Conservation (phyloP, 2,329 filamentous ascomycete genomes). For the Xylariaceae sp. region DNA sequence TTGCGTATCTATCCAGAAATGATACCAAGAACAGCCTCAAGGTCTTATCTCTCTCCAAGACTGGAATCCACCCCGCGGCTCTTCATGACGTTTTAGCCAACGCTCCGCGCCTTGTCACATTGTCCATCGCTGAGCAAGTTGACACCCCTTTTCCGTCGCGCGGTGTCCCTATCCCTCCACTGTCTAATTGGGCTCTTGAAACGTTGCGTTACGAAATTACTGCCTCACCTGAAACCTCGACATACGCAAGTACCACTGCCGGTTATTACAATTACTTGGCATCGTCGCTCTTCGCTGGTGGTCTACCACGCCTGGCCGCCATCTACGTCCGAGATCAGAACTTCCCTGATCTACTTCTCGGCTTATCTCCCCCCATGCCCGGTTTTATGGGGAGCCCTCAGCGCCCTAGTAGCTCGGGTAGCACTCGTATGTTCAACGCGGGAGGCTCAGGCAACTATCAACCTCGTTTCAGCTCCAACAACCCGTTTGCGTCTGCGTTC, state of each 20-base stretch:
- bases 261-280: conserved; percentile 84
- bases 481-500: conserved; percentile 48
- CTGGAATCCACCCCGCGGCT: conserved; percentile 61
- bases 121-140: conserved; percentile 51
- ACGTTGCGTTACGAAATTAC: conserved; percentile 82
- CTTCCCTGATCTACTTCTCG: conserved; percentile 75
- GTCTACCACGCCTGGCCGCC: conserved; percentile 66
- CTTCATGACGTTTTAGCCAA: conserved; percentile 58
- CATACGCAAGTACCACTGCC: conserved; percentile 52
- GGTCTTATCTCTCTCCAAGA: conserved; percentile 66
- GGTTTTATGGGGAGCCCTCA: conserved; percentile 38
- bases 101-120: conserved; percentile 54
- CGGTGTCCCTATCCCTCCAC: conserved; percentile 51
- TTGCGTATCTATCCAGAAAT: conserved; percentile 60
- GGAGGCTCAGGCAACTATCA: conserved; percentile 27
- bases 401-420: conserved; percentile 36
- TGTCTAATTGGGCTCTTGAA: conserved; percentile 65
- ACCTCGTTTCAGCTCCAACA: conserved; percentile 56
- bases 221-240: conserved; percentile 51
- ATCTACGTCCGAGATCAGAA: conserved; percentile 82
- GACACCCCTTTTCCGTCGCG: conserved; percentile 47
- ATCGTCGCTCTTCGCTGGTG: conserved; percentile 71
- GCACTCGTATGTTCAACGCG: conserved; percentile 28
- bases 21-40: conserved; percentile 58
- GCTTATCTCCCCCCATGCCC: conserved; percentile 59